Evolutionary conservation across 2,329 filamentous ascomycete species (phyloP).

Genomic region (Fusarium zealandicum): DNA sequence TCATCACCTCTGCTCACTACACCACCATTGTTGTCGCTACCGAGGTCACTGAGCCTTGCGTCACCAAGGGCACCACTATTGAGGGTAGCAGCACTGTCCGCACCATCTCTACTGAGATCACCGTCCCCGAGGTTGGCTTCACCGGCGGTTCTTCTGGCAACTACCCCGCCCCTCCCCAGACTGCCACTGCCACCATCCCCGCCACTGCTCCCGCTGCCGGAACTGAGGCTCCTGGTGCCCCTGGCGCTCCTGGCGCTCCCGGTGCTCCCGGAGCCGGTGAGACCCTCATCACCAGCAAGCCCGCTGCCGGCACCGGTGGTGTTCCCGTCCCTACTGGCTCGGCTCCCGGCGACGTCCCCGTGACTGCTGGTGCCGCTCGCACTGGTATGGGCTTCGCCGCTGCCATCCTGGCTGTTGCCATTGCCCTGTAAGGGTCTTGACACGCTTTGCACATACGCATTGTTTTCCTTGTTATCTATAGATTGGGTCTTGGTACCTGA

Average conservation of each 20-base stretch:
- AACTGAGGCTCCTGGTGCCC: slow-evolving; percentile 21
- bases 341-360: slow-evolving; percentile 46
- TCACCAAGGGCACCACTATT: slow-evolving; percentile 57
- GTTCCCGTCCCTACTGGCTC: slow-evolving; percentile 47
- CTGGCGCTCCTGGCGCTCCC: slow-evolving; percentile 27
- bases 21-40: slow-evolving; percentile 60
- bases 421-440: slow-evolving; percentile 54
- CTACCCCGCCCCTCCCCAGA: slow-evolving; percentile 37
- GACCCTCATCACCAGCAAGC: slow-evolving; percentile 40
- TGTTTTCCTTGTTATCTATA: slow-evolving; percentile 40
- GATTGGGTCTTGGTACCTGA: slow-evolving; percentile 39
- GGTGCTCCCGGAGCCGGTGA: slow-evolving; percentile 23
- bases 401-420: slow-evolving; percentile 53
- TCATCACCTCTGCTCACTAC: slow-evolving; percentile 56
- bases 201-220: slow-evolving; percentile 49
- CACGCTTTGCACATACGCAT: slow-evolving; percentile 29
- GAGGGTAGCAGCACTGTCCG: slow-evolving; percentile 55
- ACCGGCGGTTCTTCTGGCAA: slow-evolving; percentile 44
- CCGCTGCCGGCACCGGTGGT: slow-evolving; percentile 44
- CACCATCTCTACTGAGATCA: slow-evolving; percentile 59
- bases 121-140: slow-evolving; percentile 62
- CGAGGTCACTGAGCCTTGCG: slow-evolving; percentile 59
- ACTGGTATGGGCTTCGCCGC: slow-evolving; percentile 57
- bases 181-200: slow-evolving; percentile 44
- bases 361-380: slow-evolving; percentile 51